Conservation (phyloP, 192 early-diverging fungal species). For the Coemansia sp. region DNA sequence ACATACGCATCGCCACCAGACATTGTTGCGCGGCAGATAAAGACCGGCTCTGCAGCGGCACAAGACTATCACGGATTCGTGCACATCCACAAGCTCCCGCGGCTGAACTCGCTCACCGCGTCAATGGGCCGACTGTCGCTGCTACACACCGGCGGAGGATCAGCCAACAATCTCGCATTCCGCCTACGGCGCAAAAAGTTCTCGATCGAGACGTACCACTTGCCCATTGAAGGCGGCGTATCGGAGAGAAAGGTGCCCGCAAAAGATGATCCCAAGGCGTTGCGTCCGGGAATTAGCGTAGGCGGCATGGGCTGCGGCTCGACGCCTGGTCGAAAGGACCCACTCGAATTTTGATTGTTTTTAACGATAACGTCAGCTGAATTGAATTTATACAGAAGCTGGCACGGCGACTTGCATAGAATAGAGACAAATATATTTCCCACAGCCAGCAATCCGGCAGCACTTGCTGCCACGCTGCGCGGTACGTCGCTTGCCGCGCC, state of each 20-base stretch:
- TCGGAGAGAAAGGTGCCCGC: constrained; percentile 57
- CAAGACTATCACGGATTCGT: constrained; percentile 86
- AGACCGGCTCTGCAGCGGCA: constrained; percentile 55
- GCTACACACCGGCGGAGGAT: constrained; percentile 54
- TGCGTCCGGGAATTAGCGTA: constrained; percentile 1
- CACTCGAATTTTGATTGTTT: constrained; percentile 50
- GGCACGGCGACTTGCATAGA: constrained; percentile 14
- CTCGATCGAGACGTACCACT: constrained; percentile 85
- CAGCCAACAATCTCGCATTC: constrained; percentile 79
- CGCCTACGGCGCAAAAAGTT: constrained; percentile 87
- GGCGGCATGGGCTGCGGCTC: constrained; percentile 50
- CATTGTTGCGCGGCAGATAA: constrained; percentile 55
- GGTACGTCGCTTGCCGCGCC: neutral
- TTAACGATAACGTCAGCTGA: neutral
- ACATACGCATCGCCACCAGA: too few species aligned
- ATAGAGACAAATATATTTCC: neutral
- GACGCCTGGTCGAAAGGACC: constrained; percentile 41
- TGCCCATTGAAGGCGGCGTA: constrained; percentile 92
- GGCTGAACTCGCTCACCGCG: constrained; percentile 71
- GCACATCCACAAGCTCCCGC: constrained; percentile 79
- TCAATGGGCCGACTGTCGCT: constrained; percentile 69
- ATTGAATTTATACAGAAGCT: constrained; percentile 2
- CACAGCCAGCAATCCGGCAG: neutral
- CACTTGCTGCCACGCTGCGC: neutral
- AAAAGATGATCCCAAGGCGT: constrained; percentile 15